Conservation (phyloP, 2,329 filamentous ascomycete species). For the Sphaerostilbella broomeana region DNA sequence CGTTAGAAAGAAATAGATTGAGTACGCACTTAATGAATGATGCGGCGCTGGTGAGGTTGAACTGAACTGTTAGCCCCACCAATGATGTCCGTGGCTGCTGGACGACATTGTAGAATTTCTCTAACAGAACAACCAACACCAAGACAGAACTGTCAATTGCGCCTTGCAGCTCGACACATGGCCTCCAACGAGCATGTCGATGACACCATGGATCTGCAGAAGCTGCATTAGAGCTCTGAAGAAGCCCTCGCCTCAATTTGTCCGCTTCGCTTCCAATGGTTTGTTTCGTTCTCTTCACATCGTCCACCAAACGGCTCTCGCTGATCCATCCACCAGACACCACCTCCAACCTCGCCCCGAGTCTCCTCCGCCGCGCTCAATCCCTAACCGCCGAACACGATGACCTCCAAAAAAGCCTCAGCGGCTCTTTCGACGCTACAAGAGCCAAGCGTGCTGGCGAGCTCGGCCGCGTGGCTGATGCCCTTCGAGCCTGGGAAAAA, state of each 20-base stretch:
- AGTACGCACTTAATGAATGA: too few species aligned
- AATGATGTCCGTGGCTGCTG: too few species aligned
- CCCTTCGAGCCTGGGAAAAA: slow-evolving; percentile 53
- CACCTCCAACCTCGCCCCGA: slow-evolving; percentile 37
- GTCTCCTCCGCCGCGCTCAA: slow-evolving; percentile 54
- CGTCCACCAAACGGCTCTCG: not conserved
- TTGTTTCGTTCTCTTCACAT: not conserved
- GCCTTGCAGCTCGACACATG: not conserved
- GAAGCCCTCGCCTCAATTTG: slow-evolving; percentile 22
- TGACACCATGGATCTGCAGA: slow-evolving; percentile 31
- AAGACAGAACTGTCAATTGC: not conserved
- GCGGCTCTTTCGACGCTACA: slow-evolving; percentile 48
- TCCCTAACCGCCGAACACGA: slow-evolving; percentile 52
- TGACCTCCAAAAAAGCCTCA: slow-evolving; percentile 44
- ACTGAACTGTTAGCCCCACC: too few species aligned
- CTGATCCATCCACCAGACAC: slow-evolving; percentile 10
- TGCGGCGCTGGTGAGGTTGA: too few species aligned
- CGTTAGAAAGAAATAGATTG: too few species aligned
- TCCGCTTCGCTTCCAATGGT: slow-evolving; percentile 30
- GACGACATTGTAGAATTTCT: too few species aligned
- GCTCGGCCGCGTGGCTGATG: slow-evolving; percentile 49
- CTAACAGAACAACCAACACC: too few species aligned
- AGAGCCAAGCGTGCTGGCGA: slow-evolving; percentile 56
- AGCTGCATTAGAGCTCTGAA: slow-evolving; percentile 28
- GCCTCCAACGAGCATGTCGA: slow-evolving; percentile 23